phyloP scores from a whole-genome alignment of 768 basidiomycete genomes.

The Ephemerocybe angulata region DNA sequence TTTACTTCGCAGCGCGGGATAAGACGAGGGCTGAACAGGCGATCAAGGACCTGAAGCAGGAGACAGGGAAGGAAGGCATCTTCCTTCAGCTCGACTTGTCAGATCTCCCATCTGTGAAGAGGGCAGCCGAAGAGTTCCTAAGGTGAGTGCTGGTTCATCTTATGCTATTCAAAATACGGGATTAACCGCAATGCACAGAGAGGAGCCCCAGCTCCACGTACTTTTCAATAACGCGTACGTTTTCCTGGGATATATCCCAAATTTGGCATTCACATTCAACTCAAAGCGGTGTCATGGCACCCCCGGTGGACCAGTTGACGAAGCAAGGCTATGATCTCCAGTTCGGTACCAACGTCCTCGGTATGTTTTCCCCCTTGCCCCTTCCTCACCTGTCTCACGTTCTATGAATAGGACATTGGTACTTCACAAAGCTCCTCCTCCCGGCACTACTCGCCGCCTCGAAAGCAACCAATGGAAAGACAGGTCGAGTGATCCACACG shows the following conservation, averaged over 20 bases:
- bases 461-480: too few species aligned
- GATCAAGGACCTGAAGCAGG: constrained; percentile 48
- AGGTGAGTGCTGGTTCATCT: too few species aligned
- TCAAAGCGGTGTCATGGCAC: constrained; percentile 47
- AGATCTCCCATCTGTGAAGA: constrained; percentile 37
- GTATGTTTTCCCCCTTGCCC: constrained; percentile 38
- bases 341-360: constrained; percentile 54
- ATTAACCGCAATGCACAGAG: constrained; percentile 20
- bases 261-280: background rate
- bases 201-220: constrained; percentile 41
- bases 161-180: constrained; percentile 15
- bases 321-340: constrained; percentile 56
- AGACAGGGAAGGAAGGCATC: constrained; percentile 43
- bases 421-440: constrained; percentile 31
- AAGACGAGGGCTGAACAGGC: constrained; percentile 43
- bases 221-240: constrained; percentile 48
- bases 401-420: constrained; percentile 25
- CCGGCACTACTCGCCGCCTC: constrained; percentile 35
- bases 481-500: too few species aligned
- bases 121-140: constrained; percentile 38
- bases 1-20: constrained; percentile 57
- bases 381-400: background rate
- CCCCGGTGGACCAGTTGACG: constrained; percentile 42
- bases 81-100: constrained; percentile 44
- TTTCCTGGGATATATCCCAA: background rate